Conservation (phyloP, 106 monocot genomes). For the Triglochin maritima region DNA sequence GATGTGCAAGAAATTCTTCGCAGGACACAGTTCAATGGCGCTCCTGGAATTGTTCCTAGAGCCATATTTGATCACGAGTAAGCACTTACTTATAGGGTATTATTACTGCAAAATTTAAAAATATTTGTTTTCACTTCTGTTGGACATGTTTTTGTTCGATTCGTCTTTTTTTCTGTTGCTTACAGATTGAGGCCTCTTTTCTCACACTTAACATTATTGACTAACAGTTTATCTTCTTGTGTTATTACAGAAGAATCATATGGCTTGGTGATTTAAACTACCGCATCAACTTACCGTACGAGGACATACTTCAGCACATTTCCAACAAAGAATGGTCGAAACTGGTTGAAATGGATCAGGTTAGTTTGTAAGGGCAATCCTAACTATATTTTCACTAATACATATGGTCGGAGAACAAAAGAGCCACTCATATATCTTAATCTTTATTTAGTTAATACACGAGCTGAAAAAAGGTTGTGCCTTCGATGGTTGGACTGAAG, state of each 20-base stretch:
- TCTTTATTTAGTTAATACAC: conserved; percentile 32
- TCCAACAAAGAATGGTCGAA: conserved; percentile 41
- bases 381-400: not conserved
- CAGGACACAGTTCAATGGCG: conserved; percentile 48
- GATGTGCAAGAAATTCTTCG: conserved; percentile 81
- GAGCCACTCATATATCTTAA: too few relatives aligned
- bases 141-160: too few relatives aligned
- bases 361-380: not conserved
- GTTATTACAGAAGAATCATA: conserved; percentile 57
- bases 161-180: too few relatives aligned
- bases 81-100: conserved; percentile 9
- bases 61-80: conserved; percentile 85
- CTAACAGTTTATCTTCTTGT: not conserved
- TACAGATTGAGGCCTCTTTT: too few relatives aligned
- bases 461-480: conserved; percentile 63
- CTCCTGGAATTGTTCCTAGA: conserved; percentile 30
- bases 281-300: conserved; percentile 67
- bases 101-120: too few relatives aligned
- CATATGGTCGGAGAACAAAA: too few relatives aligned
- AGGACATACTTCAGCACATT: conserved; percentile 56
- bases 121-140: too few relatives aligned
- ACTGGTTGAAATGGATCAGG: conserved; percentile 71
- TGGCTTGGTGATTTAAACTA: conserved; percentile 98
- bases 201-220: not conserved
- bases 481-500: conserved; percentile 97